A percentile compares a stretch with the other conserved stretches of the same genome.
Evolutionary conservation across 768 basidiomycete species (phyloP).

Genomic region (Dioszegia hungarica): DNA sequence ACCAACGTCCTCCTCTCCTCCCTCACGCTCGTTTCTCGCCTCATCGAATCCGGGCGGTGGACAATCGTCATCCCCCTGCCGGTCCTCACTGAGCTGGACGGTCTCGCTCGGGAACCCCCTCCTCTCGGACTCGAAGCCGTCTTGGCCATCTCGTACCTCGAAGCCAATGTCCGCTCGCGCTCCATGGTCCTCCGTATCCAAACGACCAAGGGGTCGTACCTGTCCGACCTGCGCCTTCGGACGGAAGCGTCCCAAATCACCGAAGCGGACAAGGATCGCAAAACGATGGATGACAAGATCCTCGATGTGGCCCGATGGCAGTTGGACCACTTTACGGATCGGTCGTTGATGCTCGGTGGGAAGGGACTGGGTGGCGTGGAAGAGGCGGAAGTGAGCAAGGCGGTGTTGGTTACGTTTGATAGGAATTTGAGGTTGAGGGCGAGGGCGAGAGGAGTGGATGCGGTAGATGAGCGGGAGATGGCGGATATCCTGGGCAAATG

Average conservation of each 20-base stretch:
- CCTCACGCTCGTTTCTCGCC: slow-evolving; percentile 62
- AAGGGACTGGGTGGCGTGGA: slow-evolving; percentile 49
- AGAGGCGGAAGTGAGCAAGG: slow-evolving; percentile 64
- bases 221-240: slow-evolving; percentile 72
- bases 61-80: slow-evolving; percentile 87
- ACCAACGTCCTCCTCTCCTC: slow-evolving; percentile 91
- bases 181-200: slow-evolving; percentile 80
- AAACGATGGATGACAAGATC: slow-evolving; percentile 92
- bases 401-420: slow-evolving; percentile 84
- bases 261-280: slow-evolving; percentile 52
- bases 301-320: slow-evolving; percentile 91
- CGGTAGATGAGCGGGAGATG: slow-evolving; percentile 80
- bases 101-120: slow-evolving; percentile 62
- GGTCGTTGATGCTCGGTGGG: slow-evolving; percentile 61
- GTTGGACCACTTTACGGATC: slow-evolving; percentile 83
- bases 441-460: slow-evolving; percentile 74
- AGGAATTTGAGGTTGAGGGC: slow-evolving; percentile 90
- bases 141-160: slow-evolving; percentile 69
- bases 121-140: slow-evolving; percentile 70
- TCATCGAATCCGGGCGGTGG: slow-evolving; percentile 78
- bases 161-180: slow-evolving; percentile 68
- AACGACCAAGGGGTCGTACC: slow-evolving; percentile 90
- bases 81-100: slow-evolving; percentile 95
- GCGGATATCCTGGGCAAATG: slow-evolving; percentile 57
- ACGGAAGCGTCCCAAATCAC: slow-evolving; percentile 42